phyloP scores from a whole-genome alignment of 2,329 filamentous ascomycete species.

The Sphaerulina populicola region DNA sequence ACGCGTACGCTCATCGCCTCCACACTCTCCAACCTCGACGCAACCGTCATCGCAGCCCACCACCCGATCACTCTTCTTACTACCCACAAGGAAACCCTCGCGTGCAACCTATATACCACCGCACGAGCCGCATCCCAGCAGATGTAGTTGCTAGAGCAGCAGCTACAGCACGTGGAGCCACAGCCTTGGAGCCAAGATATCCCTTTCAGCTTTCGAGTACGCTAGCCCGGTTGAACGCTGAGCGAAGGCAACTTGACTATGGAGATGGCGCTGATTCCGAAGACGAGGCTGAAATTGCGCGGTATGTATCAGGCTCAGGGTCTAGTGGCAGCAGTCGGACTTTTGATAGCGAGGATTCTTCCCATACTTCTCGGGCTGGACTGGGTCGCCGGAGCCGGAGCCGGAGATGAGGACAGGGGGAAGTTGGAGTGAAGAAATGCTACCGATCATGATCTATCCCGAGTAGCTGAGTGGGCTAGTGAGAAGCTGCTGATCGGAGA shows the following conservation, averaged over 20 bases:
- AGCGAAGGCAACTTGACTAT: background rate
- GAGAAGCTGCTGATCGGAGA: too few relatives aligned
- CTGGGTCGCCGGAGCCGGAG: background rate
- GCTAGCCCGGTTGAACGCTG: slow-evolving; percentile 13
- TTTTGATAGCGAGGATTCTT: background rate
- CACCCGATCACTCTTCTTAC: slow-evolving; percentile 2
- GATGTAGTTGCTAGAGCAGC: slow-evolving; percentile 3
- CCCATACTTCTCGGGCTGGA: background rate
- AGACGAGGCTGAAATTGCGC: slow-evolving; percentile 2
- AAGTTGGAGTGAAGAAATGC: too few relatives aligned
- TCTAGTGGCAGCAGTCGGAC: slow-evolving; percentile 17
- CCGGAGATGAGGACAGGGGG: background rate
- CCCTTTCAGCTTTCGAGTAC: slow-evolving; percentile 22
- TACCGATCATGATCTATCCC: too few relatives aligned
- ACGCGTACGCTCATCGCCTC: slow-evolving; percentile 11
- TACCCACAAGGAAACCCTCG: background rate
- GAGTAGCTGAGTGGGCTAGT: too few relatives aligned
- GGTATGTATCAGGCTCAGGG: slow-evolving; percentile 2
- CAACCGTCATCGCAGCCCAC: slow-evolving; percentile 10
- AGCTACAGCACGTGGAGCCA: slow-evolving; percentile 2
- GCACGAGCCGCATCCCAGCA: background rate
- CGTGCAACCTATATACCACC: slow-evolving; percentile 1
- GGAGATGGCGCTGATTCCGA: background rate
- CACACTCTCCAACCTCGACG: slow-evolving; percentile 12
- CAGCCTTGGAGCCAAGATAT: slow-evolving; percentile 8